These are phyloP conservation scores for Paramecium primaurelia DNA, from an alignment of 73 alveolate genomes.

Conservation along the genomic window DNA sequence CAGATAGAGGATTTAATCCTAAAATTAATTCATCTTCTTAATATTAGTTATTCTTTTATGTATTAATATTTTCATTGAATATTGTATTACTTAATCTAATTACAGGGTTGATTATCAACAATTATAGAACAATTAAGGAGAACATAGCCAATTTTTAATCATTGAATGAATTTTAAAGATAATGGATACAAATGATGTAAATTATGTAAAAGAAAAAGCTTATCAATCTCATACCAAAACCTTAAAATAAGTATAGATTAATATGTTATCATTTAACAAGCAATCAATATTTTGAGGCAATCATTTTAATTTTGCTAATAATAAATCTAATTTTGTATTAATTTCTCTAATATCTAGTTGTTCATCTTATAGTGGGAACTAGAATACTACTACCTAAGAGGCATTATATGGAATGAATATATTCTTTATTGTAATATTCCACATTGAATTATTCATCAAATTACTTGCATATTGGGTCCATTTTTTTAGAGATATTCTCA, in stretches of 20 bases:
- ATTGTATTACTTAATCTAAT: slow-evolving; percentile 57
- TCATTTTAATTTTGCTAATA: not conserved
- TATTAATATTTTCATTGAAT: slow-evolving; percentile 3
- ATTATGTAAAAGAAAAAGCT: not conserved
- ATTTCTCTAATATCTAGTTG: not conserved
- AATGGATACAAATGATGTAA: not conserved
- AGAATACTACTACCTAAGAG: slow-evolving; percentile 1
- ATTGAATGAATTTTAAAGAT: not conserved
- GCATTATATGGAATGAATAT: not conserved
- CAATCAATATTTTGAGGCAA: not conserved
- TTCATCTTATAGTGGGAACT: not conserved
- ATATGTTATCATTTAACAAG: not conserved
- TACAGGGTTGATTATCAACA: slow-evolving; percentile 65
- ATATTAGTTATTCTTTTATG: slow-evolving; percentile 18
- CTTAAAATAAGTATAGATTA: not conserved
- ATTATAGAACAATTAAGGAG: slow-evolving; percentile 64
- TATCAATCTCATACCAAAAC: not conserved
- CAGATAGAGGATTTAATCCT: slow-evolving; percentile 51
- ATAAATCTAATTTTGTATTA: not conserved
- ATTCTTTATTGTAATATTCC: slow-evolving; percentile 56
- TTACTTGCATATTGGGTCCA: slow-evolving; percentile 23
- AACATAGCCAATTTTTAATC: slow-evolving; percentile 34
- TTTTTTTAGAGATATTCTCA: slow-evolving; percentile 63
- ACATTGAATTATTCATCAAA: slow-evolving; percentile 62
- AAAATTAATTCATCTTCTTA: not conserved